A percentile compares a stretch with the other conserved stretches of the same genome.
Conservation (phyloP, 169 alveolate genomes). For the Cryptosporidium meleagridis region DNA sequence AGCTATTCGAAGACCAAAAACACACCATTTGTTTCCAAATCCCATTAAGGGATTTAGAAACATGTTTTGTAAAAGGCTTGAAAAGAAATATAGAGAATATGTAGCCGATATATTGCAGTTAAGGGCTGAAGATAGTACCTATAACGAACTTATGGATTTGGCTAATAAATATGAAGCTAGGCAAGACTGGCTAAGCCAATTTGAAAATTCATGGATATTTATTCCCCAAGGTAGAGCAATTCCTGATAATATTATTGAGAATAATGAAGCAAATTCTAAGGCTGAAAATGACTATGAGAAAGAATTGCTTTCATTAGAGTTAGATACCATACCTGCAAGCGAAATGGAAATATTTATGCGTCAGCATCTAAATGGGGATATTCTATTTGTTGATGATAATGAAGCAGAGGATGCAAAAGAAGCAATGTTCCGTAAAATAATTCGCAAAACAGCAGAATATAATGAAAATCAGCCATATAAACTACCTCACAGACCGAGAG, state of each 20-base stretch:
- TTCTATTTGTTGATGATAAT: conserved; percentile 27
- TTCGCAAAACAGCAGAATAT: conserved; percentile 54
- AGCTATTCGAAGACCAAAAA: conserved; percentile 46
- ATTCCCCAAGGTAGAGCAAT: conserved; percentile 24
- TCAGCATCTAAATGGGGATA: conserved; percentile 41
- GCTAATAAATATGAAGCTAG: conserved; percentile 52
- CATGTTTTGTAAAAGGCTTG: conserved; percentile 9
- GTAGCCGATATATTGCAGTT: conserved; percentile 26
- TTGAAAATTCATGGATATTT: conserved; percentile 54
- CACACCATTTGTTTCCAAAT: conserved; percentile 21
- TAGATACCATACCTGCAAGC: conserved; percentile 32
- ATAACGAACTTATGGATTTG: conserved; percentile 56
- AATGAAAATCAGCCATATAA: conserved; percentile 60
- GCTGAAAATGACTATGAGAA: conserved; percentile 34
- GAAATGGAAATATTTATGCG: conserved; percentile 49
- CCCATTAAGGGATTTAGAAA: conserved; percentile 25
- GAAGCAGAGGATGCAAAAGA: conserved; percentile 48
- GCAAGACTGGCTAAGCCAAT: conserved; percentile 62
- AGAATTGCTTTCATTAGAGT: conserved; percentile 43
- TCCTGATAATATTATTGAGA: neutral
- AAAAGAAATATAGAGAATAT: conserved; percentile 52
- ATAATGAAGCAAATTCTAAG: neutral
- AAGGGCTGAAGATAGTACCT: conserved; percentile 51
- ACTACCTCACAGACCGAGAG: conserved; percentile 55
- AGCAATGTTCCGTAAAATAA: conserved; percentile 64